Conservation (phyloP, 2,329 filamentous ascomycete species). For the Mycogone perniciosa region DNA sequence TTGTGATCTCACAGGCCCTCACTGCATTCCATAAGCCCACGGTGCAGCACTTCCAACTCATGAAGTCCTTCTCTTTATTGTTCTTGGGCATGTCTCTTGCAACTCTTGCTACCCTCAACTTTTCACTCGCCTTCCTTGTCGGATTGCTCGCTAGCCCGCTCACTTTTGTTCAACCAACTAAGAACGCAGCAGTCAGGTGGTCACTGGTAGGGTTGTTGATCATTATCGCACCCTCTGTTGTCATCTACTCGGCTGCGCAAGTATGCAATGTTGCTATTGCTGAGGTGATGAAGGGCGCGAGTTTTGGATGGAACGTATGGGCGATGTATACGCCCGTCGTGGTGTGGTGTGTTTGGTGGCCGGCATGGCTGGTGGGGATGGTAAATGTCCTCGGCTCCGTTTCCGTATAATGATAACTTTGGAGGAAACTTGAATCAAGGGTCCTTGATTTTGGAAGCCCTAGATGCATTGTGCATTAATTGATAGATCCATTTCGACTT, state of each 20-base stretch:
- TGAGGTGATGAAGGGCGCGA: conserved; percentile 62
- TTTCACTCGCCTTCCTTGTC: conserved; percentile 79
- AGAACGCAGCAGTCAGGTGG: conserved; percentile 32
- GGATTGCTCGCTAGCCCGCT: conserved; percentile 74
- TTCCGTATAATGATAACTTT: conserved; percentile 3
- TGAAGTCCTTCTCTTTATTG: conserved; percentile 89
- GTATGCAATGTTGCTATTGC: conserved; percentile 38
- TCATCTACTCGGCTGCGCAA: conserved; percentile 43
- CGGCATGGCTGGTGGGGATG: conserved; percentile 70
- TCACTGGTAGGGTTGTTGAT: conserved; percentile 48
- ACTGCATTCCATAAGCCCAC: conserved; percentile 47
- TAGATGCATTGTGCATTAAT: neutral
- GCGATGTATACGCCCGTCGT: conserved; percentile 84
- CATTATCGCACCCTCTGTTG: conserved; percentile 54
- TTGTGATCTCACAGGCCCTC: conserved; percentile 50
- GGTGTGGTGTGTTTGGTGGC: conserved; percentile 95
- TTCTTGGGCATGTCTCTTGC: conserved; percentile 87
- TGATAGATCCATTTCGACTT: neutral
- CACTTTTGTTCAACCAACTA: conserved; percentile 59
- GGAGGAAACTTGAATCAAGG: no score
- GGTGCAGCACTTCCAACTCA: conserved; percentile 65
- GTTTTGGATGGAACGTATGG: conserved; percentile 84
- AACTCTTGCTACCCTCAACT: conserved; percentile 90
- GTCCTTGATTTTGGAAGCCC: neutral
- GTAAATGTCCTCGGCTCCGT: conserved; percentile 44